Conservation (phyloP, 805 yeast genomes). For the Kazachstania martiniae region DNA sequence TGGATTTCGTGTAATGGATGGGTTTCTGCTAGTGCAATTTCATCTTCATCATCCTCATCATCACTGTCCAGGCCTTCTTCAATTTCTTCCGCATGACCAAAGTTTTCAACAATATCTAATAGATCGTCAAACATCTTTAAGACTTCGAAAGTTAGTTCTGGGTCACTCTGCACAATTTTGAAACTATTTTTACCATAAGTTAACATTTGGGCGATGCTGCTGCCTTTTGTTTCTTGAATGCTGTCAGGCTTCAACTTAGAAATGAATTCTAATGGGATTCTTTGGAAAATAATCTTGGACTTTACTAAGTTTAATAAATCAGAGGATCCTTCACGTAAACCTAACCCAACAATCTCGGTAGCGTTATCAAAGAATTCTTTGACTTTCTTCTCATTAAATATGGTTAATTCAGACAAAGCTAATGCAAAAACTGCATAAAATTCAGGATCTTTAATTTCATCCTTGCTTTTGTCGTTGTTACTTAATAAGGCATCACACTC, state of each 20-base stretch:
- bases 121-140: slow-evolving; percentile 55
- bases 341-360: slow-evolving; percentile 54
- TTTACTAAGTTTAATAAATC: slow-evolving; percentile 39
- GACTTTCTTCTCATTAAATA: slow-evolving; percentile 33
- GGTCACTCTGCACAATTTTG: slow-evolving; percentile 32
- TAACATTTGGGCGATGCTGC: too few species aligned
- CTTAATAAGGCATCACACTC: slow-evolving; percentile 72
- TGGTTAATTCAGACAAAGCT: slow-evolving; percentile 55
- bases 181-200: slow-evolving; percentile 29
- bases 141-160: slow-evolving; percentile 39
- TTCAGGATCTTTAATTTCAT: slow-evolving; percentile 28
- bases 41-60: slow-evolving; percentile 36
- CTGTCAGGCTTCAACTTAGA: slow-evolving; percentile 38
- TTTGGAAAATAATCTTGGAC: slow-evolving; percentile 43
- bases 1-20: slow-evolving; percentile 48
- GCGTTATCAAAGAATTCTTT: slow-evolving; percentile 55
- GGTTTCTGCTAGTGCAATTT: slow-evolving; percentile 29
- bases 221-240: slow-evolving; percentile 22
- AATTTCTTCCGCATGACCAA: slow-evolving; percentile 43
- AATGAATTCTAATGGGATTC: slow-evolving; percentile 49
- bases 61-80: slow-evolving; percentile 54
- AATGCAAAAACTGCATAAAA: slow-evolving; percentile 69
- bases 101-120: slow-evolving; percentile 54
- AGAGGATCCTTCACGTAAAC: slow-evolving; percentile 33
- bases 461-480: not conserved